Conservation (phyloP, 1,284 basidiomycete species). For the Moniliophthora roreri region DNA sequence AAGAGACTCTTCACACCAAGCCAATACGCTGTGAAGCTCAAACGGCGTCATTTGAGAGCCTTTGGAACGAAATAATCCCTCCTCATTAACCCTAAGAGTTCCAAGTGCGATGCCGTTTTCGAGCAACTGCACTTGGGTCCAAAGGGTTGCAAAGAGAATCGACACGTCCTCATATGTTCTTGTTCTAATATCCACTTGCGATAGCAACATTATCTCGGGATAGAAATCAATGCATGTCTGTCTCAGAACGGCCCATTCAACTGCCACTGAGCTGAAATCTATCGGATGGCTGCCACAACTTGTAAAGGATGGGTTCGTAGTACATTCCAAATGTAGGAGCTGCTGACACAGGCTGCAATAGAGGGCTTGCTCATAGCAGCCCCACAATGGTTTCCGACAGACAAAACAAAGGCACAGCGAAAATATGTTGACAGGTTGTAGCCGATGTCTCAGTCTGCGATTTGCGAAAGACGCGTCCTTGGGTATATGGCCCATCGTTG, state of each 20-base stretch:
- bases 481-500: constrained; percentile 35
- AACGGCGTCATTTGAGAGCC: constrained; percentile 45
- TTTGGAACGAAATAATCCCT: constrained; percentile 27
- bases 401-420: constrained; percentile 66
- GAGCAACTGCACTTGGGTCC: constrained; percentile 67
- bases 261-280: constrained; percentile 49
- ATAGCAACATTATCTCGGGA: constrained; percentile 42
- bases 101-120: constrained; percentile 64
- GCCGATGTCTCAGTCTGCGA: constrained; percentile 42
- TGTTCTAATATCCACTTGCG: constrained; percentile 40
- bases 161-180: constrained; percentile 70
- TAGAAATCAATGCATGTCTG: constrained; percentile 56
- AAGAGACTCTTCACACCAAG: constrained; percentile 53
- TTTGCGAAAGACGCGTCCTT: constrained; percentile 24
- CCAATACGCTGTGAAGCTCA: constrained; percentile 56
- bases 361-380: constrained; percentile 58
- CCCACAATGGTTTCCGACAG: constrained; percentile 75
- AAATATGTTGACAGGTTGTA: constrained; percentile 66
- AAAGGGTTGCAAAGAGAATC: constrained; percentile 55
- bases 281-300: constrained; percentile 37
- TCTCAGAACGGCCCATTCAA: constrained; percentile 49
- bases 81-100: constrained; percentile 47
- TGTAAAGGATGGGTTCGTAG: constrained; percentile 24
- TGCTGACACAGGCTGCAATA: constrained; percentile 62
- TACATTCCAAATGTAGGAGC: constrained; percentile 61